Evolutionary conservation across 208 protist species (phyloP), one percentile per base, ranked within the genome.

Genomic region (Leishmania guyanensis): DNA sequence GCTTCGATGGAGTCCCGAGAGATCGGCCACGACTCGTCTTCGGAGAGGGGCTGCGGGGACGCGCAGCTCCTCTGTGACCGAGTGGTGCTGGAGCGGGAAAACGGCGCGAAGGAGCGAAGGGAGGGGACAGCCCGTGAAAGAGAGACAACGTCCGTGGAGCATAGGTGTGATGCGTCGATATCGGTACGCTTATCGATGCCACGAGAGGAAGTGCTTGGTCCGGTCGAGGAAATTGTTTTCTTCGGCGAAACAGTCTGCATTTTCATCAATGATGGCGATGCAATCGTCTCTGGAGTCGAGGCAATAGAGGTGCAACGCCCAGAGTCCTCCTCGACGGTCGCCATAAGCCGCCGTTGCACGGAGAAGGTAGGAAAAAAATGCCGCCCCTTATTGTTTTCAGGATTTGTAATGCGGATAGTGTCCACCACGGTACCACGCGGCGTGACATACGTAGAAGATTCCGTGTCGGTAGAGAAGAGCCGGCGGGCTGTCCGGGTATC

Each of bases 1-100:
- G 81, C 71, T 5, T 78, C 53, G 5, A 74, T 54, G 48, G 70
- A 66, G 22, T 64, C 71, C 60, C 70, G 81, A 71, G 71, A 75
- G 62, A 64, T 66, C 5, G 48, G 60, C 3, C 16, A 43, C 16
- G 29, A 33, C 22, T 58, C 22, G 43, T 43, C 33, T 26, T 39
- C 51, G 29, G 29, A 43, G 51, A 58, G 29, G 29, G 33, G 39
- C 3, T 76, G 72, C 6, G 16, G 51, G 51, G 10, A 39, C 29
- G 72, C 29, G 51, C 3, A 10, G 72, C 48, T 64, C 29, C 29
- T 46, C 26, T 26, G 20, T 3, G 10, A 22, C 26, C 43, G 26
- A 2, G 69, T 36, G 43, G 68, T 36, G 46, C 6, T 48, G 50
- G 51, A 20, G 29, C 39, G 51, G 33, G 53, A 6, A 56, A 62